Conservation (phyloP, 78 protist genomes). For the Capsaspora owczarzaki region DNA sequence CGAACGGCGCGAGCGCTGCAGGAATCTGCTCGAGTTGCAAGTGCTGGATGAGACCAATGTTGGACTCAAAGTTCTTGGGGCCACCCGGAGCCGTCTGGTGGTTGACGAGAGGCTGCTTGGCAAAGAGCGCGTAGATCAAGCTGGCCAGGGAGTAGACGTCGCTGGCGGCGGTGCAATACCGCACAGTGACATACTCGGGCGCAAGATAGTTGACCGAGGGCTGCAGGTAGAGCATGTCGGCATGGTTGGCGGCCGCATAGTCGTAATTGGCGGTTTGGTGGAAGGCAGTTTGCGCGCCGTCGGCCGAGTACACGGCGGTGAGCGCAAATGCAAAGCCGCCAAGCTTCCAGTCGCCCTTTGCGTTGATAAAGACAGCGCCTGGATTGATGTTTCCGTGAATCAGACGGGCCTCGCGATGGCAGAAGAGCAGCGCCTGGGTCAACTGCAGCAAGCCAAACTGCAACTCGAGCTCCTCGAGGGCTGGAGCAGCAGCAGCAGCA, state of each 20-base stretch:
- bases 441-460: not conserved
- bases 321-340: slow-evolving; percentile 5
- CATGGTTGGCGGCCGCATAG: too few species aligned
- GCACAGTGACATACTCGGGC: not conserved
- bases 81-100: too few species aligned
- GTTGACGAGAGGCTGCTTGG: too few species aligned
- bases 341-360: not conserved
- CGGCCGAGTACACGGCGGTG: too few species aligned
- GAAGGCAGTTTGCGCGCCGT: too few species aligned
- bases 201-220: not conserved
- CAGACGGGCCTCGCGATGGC: not conserved
- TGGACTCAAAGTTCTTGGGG: too few species aligned
- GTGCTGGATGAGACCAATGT: too few species aligned
- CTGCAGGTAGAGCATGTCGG: not conserved
- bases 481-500: not conserved
- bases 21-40: not conserved
- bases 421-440: not conserved
- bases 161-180: too few species aligned
- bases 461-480: not conserved
- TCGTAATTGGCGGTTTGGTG: too few species aligned
- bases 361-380: not conserved
- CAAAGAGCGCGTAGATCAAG: too few species aligned
- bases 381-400: slow-evolving; percentile 5
- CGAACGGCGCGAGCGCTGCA: not conserved
- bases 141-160: too few species aligned